phyloP scores from a whole-genome alignment of 495 filamentous ascomycete species.

The Penicillium samsonianum region DNA sequence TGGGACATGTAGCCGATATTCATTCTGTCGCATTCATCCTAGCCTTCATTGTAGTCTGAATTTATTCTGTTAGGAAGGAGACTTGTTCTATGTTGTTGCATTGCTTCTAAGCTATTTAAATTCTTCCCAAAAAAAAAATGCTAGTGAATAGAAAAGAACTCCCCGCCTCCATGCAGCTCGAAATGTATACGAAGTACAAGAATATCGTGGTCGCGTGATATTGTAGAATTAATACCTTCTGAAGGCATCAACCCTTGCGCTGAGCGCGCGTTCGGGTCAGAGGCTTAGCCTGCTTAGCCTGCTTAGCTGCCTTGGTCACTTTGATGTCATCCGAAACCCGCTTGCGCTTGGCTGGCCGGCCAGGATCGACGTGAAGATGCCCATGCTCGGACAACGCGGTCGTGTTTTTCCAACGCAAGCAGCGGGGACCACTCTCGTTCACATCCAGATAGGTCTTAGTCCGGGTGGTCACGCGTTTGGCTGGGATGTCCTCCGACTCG shows the following conservation, averaged over 20 bases:
- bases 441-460: conserved; percentile 67
- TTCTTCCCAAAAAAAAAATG: conserved; percentile 4
- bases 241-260: conserved; percentile 31
- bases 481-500: conserved; percentile 56
- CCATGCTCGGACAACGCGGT: conserved; percentile 74
- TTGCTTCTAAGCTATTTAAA: conserved; percentile 13
- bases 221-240: not conserved
- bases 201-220: conserved; percentile 15
- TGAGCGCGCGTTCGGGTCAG: conserved; percentile 50
- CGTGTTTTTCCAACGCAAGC: conserved; percentile 79
- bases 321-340: conserved; percentile 48
- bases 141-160: conserved; percentile 7
- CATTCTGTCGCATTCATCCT: no score
- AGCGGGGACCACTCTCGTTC: conserved; percentile 58
- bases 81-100: conserved; percentile 18
- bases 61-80: not conserved
- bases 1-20: not conserved
- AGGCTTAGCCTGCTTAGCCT: conserved; percentile 50
- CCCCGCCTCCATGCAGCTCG: conserved; percentile 21
- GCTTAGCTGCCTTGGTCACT: conserved; percentile 44
- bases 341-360: conserved; percentile 64
- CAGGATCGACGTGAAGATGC: conserved; percentile 78
- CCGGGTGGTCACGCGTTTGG: conserved; percentile 74
- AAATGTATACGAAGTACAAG: conserved; percentile 29
- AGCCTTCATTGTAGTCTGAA: no score